These are phyloP conservation scores for Ogataea zsoltii DNA, from an alignment of 805 yeast species.

Conservation along the genomic window DNA sequence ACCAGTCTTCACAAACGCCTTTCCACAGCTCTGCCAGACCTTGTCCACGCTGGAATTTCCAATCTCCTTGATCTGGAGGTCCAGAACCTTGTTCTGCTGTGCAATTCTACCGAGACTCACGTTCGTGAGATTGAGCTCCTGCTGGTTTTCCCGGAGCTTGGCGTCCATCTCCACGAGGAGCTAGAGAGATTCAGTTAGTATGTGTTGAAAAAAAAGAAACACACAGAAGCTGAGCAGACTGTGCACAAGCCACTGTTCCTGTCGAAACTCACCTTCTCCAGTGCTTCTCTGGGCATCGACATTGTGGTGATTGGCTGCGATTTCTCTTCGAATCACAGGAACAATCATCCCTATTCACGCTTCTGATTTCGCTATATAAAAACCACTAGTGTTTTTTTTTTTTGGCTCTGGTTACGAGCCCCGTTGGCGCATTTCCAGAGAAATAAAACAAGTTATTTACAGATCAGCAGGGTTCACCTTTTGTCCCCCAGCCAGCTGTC, in stretches of 20 bases:
- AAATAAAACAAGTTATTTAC: neutral
- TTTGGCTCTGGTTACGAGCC: too few relatives aligned
- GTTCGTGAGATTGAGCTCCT: conserved; percentile 57
- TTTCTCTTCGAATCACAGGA: too few relatives aligned
- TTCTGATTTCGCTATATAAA: too few relatives aligned
- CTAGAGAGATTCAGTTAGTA: conserved; percentile 25
- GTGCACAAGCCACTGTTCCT: too few relatives aligned
- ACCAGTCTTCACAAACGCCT: conserved; percentile 57
- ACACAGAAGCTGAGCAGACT: too few relatives aligned
- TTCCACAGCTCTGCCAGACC: conserved; percentile 88
- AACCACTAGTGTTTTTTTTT: too few relatives aligned
- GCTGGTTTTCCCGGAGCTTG: conserved; percentile 58
- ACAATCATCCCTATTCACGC: too few relatives aligned
- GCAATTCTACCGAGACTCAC: conserved; percentile 50
- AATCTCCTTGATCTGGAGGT: conserved; percentile 59
- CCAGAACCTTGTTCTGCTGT: conserved; percentile 53
- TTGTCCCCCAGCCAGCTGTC: too few relatives aligned
- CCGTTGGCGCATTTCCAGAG: too few relatives aligned
- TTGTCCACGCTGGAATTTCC: conserved; percentile 42
- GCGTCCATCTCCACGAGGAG: conserved; percentile 66
- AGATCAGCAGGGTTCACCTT: too few relatives aligned
- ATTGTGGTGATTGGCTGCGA: conserved; percentile 17
- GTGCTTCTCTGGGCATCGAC: conserved; percentile 47
- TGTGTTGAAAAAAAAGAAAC: too few relatives aligned
- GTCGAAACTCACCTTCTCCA: conserved; percentile 36